Evolutionary conservation across 495 filamentous ascomycete genomes (phyloP), one percentile per base, ranked within the genome.

Genomic region (Barbatosphaeria neglecta): DNA sequence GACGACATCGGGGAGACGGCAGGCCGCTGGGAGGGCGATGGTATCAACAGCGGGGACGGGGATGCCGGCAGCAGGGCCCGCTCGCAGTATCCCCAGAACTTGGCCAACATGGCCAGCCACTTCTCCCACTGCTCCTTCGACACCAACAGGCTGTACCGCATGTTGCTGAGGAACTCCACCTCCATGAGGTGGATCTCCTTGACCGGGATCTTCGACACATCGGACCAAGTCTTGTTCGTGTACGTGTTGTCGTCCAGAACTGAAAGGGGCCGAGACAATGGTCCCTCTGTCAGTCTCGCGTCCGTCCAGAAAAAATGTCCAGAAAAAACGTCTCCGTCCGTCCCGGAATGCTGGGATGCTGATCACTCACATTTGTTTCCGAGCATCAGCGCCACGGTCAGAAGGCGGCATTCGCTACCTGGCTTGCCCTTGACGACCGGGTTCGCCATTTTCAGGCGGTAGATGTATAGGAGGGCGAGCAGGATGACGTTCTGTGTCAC

Each of bases 141-240:
- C 1, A 84, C 84, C 58, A 87, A 83, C 1, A 99, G 72, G 51
- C 84, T 87, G 61, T 99, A 99, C 55, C 89, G 80, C 79, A 99
- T 92, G 60, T 99, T 97, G 72, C 92, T 95, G 47, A 99, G 73
- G 56, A 99, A 99, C 62, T 99, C 93, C 0, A 99, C 93, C 60
- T 99, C 93, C 93, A 99, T 99, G 33, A 96, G 81, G 59, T 99
- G 93, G 37, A 99, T 94, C 64, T 99, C 93, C 44, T 80, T 80
- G 11, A 97, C 93, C 4, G 85, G 83, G 48, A 99, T 95, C 16
- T 87, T 83, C 20, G 93, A 96, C 37, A 99, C 93, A 54, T 99
- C 93, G 13, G 93, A 92, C 93, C 93, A 99, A 1, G 93, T 97
- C 72, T 97, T 95, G 72, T 99, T 99, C 44, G 93, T 97, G 65